Evolutionary conservation across 495 filamentous ascomycete genomes (phyloP).

Genomic region (Pseudevernia furfuracea): DNA sequence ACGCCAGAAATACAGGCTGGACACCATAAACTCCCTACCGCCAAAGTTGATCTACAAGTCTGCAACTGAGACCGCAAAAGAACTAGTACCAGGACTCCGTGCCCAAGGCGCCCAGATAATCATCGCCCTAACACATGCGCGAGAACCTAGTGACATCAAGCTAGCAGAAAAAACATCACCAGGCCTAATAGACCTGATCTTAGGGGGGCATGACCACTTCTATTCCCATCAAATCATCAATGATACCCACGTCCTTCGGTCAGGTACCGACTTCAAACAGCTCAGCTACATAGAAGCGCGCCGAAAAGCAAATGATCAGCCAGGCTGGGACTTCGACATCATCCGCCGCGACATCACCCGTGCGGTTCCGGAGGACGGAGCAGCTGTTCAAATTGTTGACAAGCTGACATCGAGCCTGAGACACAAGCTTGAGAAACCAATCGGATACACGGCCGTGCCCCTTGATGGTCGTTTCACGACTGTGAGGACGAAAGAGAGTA

Average conservation of each 20-base stretch:
- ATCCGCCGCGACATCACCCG: constrained; percentile 61
- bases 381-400: constrained; percentile 51
- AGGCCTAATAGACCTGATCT: constrained; percentile 70
- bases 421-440: constrained; percentile 68
- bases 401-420: constrained; percentile 62
- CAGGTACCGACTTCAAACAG: constrained; percentile 84
- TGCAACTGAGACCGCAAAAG: constrained; percentile 60
- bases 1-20: constrained; percentile 49
- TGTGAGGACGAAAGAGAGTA: constrained; percentile 66
- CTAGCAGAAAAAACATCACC: constrained; percentile 58
- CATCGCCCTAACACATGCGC: constrained; percentile 73
- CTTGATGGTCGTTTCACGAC: constrained; percentile 82
- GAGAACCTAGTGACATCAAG: constrained; percentile 80
- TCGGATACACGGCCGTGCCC: constrained; percentile 71
- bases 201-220: constrained; percentile 87
- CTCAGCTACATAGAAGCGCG: constrained; percentile 74
- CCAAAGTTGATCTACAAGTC: constrained; percentile 73
- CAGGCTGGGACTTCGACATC: constrained; percentile 71
- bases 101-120: constrained; percentile 73
- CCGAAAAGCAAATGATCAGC: constrained; percentile 37
- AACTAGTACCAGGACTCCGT: constrained; percentile 60
- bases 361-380: constrained; percentile 53
- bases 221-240: constrained; percentile 72
- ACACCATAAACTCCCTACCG: constrained; percentile 78
- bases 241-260: constrained; percentile 69